A percentile compares a stretch with the other conserved stretches of the same genome.
Conservation (phyloP, 345 rosid genomes). For the Eucalyptus pauciflora region DNA sequence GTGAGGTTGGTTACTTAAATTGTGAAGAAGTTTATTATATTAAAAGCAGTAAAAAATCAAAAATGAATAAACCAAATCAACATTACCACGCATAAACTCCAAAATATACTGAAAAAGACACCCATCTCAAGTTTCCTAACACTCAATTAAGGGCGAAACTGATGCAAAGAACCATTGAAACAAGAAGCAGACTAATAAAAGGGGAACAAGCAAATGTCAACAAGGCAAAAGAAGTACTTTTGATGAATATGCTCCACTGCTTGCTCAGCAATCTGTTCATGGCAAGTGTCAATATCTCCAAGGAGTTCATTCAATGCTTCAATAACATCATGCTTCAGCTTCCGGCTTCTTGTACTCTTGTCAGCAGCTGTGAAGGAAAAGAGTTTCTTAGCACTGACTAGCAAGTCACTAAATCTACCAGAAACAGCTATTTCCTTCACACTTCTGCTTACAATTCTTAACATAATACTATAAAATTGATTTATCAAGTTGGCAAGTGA, state of each 20-base stretch:
- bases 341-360: conserved; percentile 75
- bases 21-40: neutral
- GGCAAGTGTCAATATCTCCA: conserved; percentile 78
- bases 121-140: neutral
- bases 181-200: neutral
- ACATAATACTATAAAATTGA: neutral
- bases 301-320: conserved; percentile 95
- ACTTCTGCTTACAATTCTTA: neutral
- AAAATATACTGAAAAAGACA: neutral
- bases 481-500: neutral
- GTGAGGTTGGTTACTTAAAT: neutral
- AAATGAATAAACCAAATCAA: neutral
- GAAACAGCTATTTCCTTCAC: neutral
- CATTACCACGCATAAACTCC: neutral
- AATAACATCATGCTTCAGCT: conserved; percentile 93
- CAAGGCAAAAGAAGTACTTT: conserved; percentile 35
- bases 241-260: conserved; percentile 99
- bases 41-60: neutral
- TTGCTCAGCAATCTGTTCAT: conserved; percentile 98
- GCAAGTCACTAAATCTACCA: neutral
- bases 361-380: conserved; percentile 66
- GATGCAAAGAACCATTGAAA: neutral
- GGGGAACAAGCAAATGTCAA: neutral
- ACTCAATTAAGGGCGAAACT: neutral
- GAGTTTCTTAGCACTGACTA: neutral